phyloP scores from a whole-genome alignment of 2,329 filamentous ascomycete species.

The Hypoxylon sp. region DNA sequence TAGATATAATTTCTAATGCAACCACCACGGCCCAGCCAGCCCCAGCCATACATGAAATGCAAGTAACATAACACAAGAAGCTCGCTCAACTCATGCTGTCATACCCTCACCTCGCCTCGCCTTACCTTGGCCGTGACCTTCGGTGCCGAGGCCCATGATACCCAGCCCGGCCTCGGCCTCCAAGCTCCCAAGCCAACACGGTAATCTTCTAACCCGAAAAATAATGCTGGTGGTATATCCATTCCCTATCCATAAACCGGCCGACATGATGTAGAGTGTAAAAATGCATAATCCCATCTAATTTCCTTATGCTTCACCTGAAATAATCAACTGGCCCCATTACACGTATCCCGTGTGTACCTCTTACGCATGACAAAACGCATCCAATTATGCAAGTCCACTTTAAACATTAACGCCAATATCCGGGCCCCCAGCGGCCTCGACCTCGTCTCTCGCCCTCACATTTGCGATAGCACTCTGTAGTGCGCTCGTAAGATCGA shows the following conservation, averaged over 20 bases:
- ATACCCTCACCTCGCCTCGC: neutral
- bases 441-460: constrained; percentile 65
- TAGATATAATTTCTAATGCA: constrained; percentile 1
- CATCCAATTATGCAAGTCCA: neutral
- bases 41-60: constrained; percentile 14
- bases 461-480: constrained; percentile 89
- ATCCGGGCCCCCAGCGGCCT: constrained; percentile 48
- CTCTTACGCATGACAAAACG: neutral
- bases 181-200: neutral
- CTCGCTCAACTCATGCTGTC: constrained; percentile 5
- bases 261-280: constrained; percentile 6
- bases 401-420: constrained; percentile 41
- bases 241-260: constrained; percentile 1
- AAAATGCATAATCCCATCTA: constrained; percentile 15
- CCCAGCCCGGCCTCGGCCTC: neutral
- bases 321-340: constrained; percentile 10
- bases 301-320: constrained; percentile 1
- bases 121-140: neutral
- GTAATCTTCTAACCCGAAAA: neutral
- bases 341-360: neutral
- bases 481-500: constrained; percentile 89
- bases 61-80: constrained; percentile 17
- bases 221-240: neutral
- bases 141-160: neutral
- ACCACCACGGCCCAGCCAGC: neutral